These are phyloP conservation scores for Lactarius evosmus DNA, from an alignment of 768 basidiomycete genomes.

Conservation along the genomic window DNA sequence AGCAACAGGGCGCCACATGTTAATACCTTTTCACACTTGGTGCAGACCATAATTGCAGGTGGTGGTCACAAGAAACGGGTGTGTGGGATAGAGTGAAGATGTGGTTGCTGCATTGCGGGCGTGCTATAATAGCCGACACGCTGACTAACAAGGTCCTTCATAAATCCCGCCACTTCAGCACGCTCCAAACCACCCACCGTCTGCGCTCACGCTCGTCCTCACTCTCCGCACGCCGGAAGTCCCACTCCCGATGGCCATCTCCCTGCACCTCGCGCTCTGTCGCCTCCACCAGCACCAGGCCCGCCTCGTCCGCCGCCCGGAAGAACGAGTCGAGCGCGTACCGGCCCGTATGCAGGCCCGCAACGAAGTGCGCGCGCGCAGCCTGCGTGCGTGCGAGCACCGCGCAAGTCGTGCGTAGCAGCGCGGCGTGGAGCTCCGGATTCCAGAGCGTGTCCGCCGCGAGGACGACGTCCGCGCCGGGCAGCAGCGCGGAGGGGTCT, in stretches of 20 bases:
- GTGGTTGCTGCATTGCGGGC: neutral
- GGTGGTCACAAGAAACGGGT: no score
- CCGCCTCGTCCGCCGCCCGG: conserved; percentile 36
- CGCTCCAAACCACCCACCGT: conserved; percentile 69
- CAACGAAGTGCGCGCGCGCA: conserved; percentile 62
- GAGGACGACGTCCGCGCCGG: conserved; percentile 50
- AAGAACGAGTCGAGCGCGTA: conserved; percentile 69
- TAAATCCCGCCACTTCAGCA: conserved; percentile 21
- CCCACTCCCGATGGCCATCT: conserved; percentile 45
- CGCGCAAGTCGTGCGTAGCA: conserved; percentile 50
- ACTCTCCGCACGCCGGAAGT: conserved; percentile 44
- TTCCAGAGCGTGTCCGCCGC: conserved; percentile 83
- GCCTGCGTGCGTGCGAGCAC: conserved; percentile 44
- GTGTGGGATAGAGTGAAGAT: neutral
- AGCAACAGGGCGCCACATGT: conserved; percentile 5
- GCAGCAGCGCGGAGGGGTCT: conserved; percentile 38
- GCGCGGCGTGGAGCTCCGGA: conserved; percentile 50
- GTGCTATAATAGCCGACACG: neutral
- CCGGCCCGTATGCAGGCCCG: conserved; percentile 72
- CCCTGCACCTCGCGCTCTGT: conserved; percentile 50
- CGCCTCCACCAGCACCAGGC: conserved; percentile 46
- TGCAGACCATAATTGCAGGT: conserved; percentile 68
- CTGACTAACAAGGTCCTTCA: conserved; percentile 2
- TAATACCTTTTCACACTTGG: conserved; percentile 72
- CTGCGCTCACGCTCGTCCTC: conserved; percentile 70